A percentile compares a stretch with the other conserved stretches of the same genome.
Conservation (phyloP, 192 early-diverging fungal species). For the Mortierella alpina region DNA sequence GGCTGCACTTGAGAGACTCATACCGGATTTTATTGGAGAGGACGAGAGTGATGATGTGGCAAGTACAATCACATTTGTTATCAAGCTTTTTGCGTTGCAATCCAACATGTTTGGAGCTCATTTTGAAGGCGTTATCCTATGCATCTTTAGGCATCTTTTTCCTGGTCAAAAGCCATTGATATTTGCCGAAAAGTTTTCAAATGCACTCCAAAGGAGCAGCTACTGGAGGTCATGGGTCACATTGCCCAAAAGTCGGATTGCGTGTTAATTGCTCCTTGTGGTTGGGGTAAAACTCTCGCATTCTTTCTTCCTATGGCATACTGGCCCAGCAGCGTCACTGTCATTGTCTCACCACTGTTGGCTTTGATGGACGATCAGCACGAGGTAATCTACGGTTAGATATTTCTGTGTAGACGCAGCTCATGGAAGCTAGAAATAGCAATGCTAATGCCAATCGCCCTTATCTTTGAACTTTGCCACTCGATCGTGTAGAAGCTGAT, state of each 20-base stretch:
- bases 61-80: no score
- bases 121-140: slow-evolving; percentile 9
- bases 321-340: not conserved
- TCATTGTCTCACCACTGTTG: slow-evolving; percentile 23
- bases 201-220: slow-evolving; percentile 22
- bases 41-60: no score
- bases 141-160: slow-evolving; percentile 17
- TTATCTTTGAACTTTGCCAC: slow-evolving; percentile 9
- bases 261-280: slow-evolving; percentile 26
- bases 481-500: slow-evolving; percentile 14
- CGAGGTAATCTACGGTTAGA: no score
- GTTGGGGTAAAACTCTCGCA: slow-evolving; percentile 26
- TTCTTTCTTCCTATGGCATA: slow-evolving; percentile 25
- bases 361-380: slow-evolving; percentile 31
- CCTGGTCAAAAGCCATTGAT: slow-evolving; percentile 19
- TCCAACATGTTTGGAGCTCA: no score
- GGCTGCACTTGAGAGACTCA: no score
- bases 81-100: no score
- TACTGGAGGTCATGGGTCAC: slow-evolving; percentile 14
- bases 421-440: not conserved
- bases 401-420: no score
- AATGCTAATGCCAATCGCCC: not conserved
- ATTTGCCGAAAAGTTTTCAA: slow-evolving; percentile 19
- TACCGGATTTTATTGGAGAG: no score
- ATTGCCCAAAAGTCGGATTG: slow-evolving; percentile 18